Evolutionary conservation across 2,329 filamentous ascomycete genomes (phyloP).

Genomic region (Blastomyces silverae): DNA sequence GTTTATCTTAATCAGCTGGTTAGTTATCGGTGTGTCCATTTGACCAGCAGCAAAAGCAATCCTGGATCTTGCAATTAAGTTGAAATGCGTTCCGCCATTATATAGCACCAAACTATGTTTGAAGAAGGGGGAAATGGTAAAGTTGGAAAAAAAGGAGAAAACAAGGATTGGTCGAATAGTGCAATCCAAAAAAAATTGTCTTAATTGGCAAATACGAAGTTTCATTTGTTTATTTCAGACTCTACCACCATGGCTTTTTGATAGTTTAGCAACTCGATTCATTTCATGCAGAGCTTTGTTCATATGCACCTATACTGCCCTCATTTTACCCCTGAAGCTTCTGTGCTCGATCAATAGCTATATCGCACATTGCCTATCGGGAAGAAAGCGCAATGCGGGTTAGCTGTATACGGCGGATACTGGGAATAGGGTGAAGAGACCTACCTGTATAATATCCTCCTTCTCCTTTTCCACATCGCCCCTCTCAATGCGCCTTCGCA

Average conservation of each 20-base stretch:
- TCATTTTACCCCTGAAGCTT: conserved; percentile 46
- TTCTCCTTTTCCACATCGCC: conserved; percentile 63
- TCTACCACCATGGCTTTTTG: too few species aligned
- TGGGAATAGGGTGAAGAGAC: conserved; percentile 24
- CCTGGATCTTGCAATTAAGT: not conserved
- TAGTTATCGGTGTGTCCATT: not conserved
- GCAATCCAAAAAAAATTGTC: not conserved
- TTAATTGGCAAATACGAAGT: too few species aligned
- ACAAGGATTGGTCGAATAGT: not conserved
- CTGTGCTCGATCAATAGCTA: conserved; percentile 68
- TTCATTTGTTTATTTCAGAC: too few species aligned
- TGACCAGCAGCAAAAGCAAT: not conserved
- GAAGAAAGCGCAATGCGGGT: not conserved
- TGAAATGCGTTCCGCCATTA: not conserved
- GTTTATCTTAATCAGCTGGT: not conserved
- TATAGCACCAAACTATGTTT: not conserved
- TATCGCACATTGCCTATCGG: conserved; percentile 73
- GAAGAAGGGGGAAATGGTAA: not conserved
- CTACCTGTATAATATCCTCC: conserved; percentile 64
- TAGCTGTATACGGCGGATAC: conserved; percentile 6
- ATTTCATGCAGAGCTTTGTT: too few species aligned
- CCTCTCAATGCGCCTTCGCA: conserved; percentile 64
- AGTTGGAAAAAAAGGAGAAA: not conserved
- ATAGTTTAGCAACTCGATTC: too few species aligned
- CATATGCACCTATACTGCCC: not conserved